phyloP scores from a whole-genome alignment of 2,329 filamentous ascomycete genomes.

The Berkeleyomyces rouxiae region DNA sequence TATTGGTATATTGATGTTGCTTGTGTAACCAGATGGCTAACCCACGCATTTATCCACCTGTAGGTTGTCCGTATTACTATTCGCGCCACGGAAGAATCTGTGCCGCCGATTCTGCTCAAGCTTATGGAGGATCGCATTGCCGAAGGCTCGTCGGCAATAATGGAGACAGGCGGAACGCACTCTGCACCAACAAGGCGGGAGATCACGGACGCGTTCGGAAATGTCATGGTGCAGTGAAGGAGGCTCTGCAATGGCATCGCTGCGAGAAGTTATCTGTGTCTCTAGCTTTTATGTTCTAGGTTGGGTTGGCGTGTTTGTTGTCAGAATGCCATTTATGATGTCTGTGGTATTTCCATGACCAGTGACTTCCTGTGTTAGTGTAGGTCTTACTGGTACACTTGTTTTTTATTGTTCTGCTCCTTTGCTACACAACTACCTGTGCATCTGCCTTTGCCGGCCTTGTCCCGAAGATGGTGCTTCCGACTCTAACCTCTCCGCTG shows the following conservation, averaged over 20 bases:
- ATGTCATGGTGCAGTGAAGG: slow-evolving; percentile 33
- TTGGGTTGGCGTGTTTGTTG: not conserved
- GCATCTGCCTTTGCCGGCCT: slow-evolving; percentile 67
- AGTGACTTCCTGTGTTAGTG: not conserved
- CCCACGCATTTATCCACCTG: slow-evolving; percentile 5
- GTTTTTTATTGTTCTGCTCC: not conserved
- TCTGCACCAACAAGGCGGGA: slow-evolving; percentile 30
- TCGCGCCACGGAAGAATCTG: slow-evolving; percentile 78
- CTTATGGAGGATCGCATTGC: slow-evolving; percentile 74
- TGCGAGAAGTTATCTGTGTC: not conserved
- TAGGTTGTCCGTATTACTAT: slow-evolving; percentile 95
- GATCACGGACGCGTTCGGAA: slow-evolving; percentile 39
- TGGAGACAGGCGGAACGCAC: slow-evolving; percentile 20
- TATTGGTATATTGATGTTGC: not conserved
- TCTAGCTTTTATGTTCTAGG: not conserved
- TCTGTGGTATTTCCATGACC: not conserved
- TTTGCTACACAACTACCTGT: slow-evolving; percentile 37
- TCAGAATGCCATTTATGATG: not conserved
- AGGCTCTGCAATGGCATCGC: not conserved
- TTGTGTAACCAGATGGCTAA: slow-evolving; percentile 15
- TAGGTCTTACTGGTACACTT: not conserved
- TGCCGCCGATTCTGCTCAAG: slow-evolving; percentile 65
- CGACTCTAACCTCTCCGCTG: slow-evolving; percentile 77
- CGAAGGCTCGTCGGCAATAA: slow-evolving; percentile 28
- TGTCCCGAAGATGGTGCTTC: slow-evolving; percentile 83